phyloP scores from a whole-genome alignment of 108 stramenopile species.

The Skeletonema grethae region DNA sequence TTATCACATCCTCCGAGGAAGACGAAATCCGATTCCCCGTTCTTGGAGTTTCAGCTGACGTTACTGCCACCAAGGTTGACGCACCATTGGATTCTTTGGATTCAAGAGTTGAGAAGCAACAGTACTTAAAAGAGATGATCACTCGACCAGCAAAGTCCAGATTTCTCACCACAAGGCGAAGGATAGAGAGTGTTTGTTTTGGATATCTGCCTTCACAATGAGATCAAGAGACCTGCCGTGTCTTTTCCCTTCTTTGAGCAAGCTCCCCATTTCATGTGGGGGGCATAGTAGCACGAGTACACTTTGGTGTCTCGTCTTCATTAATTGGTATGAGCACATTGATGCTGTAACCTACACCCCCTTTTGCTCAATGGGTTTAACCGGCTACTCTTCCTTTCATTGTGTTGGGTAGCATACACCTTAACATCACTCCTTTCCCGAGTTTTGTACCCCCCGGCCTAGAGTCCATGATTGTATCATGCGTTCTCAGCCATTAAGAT shows the following conservation, averaged over 20 bases:
- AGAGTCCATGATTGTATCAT: conserved; percentile 9
- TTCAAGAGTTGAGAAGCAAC: conserved; percentile 56
- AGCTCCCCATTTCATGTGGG: background rate
- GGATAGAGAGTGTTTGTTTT: conserved; percentile 12
- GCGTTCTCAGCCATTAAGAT: conserved; percentile 68
- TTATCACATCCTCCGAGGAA: conserved; percentile 1
- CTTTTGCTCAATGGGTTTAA: conserved; percentile 8
- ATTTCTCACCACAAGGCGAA: conserved; percentile 56
- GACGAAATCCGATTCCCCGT: conserved; percentile 21
- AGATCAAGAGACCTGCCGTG: conserved; percentile 3
- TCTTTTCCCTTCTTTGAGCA: conserved; percentile 2
- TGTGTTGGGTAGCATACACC: background rate
- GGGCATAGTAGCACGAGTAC: conserved; percentile 28
- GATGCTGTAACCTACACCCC: conserved; percentile 19
- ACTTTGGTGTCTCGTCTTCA: conserved; percentile 10
- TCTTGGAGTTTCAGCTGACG: conserved; percentile 10
- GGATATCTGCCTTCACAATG: conserved; percentile 35
- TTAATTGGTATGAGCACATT: conserved; percentile 16
- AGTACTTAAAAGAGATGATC: conserved; percentile 83
- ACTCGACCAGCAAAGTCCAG: conserved; percentile 88
- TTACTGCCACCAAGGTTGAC: background rate
- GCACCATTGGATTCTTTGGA: conserved; percentile 4
- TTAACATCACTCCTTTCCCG: background rate
- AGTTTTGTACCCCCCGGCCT: background rate
- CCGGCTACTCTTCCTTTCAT: background rate